Evolutionary conservation across 2,329 filamentous ascomycete species (phyloP).

Genomic region (Colletotrichum sp.): DNA sequence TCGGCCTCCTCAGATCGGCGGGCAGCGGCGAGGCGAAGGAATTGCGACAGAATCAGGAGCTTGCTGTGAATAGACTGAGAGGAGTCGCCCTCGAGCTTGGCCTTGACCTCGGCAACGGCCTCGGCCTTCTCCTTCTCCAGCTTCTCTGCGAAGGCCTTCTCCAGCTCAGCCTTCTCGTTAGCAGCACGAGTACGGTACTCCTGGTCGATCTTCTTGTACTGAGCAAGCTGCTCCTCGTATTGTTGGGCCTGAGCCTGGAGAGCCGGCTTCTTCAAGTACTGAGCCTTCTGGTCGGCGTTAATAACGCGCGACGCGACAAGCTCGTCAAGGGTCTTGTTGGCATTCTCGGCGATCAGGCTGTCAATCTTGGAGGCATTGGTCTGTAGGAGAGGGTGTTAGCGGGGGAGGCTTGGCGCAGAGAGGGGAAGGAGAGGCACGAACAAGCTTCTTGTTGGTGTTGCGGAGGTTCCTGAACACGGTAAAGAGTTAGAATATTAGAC

Average conservation of each 20-base stretch:
- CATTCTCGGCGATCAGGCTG: slow-evolving; percentile 70
- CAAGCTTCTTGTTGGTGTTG: slow-evolving; percentile 93
- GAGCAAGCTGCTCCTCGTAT: slow-evolving; percentile 74
- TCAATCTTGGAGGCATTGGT: slow-evolving; percentile 77
- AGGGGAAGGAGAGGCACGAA: slow-evolving; percentile 50
- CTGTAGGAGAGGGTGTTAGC: slow-evolving; percentile 41
- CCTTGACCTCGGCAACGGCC: slow-evolving; percentile 56
- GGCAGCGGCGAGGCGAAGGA: slow-evolving; percentile 79
- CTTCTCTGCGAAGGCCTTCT: slow-evolving; percentile 60
- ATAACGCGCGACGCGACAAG: slow-evolving; percentile 75
- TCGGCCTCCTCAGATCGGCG: slow-evolving; percentile 74
- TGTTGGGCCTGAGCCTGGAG: slow-evolving; percentile 73
- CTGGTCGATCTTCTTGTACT: slow-evolving; percentile 77
- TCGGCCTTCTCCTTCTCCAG: slow-evolving; percentile 60
- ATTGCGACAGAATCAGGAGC: slow-evolving; percentile 77
- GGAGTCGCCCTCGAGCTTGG: slow-evolving; percentile 56
- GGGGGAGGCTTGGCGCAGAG: not conserved
- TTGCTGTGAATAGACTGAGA: slow-evolving; percentile 66
- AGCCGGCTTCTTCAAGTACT: slow-evolving; percentile 77
- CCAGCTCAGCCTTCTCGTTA: slow-evolving; percentile 63
- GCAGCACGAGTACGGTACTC: slow-evolving; percentile 70
- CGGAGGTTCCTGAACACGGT: slow-evolving; percentile 75
- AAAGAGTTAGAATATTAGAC: not conserved
- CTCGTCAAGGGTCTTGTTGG: slow-evolving; percentile 74
- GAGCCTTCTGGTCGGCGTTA: slow-evolving; percentile 80